Base-by-base conservation (phyloP, 2,329 filamentous ascomycete genomes). In the Curvularia sp. region DNA sequence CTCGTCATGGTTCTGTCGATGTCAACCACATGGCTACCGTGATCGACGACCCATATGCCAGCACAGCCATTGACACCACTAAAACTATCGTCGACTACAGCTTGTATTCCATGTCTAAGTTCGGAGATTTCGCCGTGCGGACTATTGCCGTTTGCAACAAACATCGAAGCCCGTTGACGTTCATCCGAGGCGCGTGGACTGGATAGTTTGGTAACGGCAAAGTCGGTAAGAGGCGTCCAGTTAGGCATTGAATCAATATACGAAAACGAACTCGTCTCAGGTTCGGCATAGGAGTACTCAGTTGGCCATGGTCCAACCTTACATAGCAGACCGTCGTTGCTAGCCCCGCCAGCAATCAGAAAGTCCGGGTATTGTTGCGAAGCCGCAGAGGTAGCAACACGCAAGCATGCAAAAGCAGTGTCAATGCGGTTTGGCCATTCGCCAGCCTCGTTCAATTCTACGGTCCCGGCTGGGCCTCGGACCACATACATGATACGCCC, bases 311-410 rank as follows among this genome's bases (percentile, higher is more conserved):
- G 62, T 66, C 83, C 79, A 75, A 91, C 87, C 76, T 87, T 86
- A 80, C 90, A 94, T 5, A 95, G 82, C 0, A 89, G 87, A 6
- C 93, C 93, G 59, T 89, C 86, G 8, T 92, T 90, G 52, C 89
- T 89, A 64, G 91, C 88, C 0, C 94, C 93, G 4, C 90, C 90
- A 47, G 90, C 86, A 34, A 96, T 84, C 46, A 97, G 80, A n/a
- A 96, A 83, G 73, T 97, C 93, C 2, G 87, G 87, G 57, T 85
- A 87, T 34, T 83, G 80, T 61, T 86, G 85, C 53, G 63, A 67
- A 34, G 61, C 64, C 47, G 85, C 87, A 1, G 67, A 67, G 34
- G 63, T 63, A 46, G 70, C 68, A n/a, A 91, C 82, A 55, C 82
- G 80, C 18, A 86, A 73, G 52, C 88, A 90, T 50, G 92, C 89